A percentile compares a stretch with the other conserved stretches of the same genome.
phyloP scores from a whole-genome alignment of 2,329 filamentous ascomycete species.

The Colletotrichum zoysiae region DNA sequence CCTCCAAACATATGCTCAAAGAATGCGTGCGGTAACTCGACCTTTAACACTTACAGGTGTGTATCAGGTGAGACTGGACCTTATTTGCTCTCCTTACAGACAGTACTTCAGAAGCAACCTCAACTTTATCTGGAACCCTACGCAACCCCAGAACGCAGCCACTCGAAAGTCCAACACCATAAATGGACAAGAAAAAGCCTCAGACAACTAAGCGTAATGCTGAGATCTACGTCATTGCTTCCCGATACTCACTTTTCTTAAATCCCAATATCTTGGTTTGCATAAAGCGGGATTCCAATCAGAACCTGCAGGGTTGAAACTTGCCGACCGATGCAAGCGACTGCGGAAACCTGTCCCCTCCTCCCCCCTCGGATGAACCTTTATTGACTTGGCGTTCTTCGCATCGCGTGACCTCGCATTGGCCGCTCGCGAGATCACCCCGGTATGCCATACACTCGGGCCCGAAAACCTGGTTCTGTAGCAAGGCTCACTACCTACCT shows the following conservation, averaged over 20 bases:
- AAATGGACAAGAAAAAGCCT: background rate
- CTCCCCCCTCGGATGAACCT: too few relatives aligned
- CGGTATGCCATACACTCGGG: background rate
- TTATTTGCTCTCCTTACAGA: background rate
- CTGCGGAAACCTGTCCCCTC: background rate
- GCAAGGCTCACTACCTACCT: background rate
- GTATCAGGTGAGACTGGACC: background rate
- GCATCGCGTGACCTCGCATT: background rate
- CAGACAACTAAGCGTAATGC: background rate
- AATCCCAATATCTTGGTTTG: background rate
- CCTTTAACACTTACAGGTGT: background rate
- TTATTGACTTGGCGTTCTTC: background rate
- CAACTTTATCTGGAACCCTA: background rate
- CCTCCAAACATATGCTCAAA: too few relatives aligned
- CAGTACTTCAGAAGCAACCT: background rate
- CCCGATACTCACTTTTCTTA: background rate
- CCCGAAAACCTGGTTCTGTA: constrained; percentile 1
- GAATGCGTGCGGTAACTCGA: background rate
- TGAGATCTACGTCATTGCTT: background rate
- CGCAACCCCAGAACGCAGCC: background rate
- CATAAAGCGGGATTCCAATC: background rate
- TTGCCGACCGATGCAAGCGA: background rate
- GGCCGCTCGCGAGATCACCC: background rate
- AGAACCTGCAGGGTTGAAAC: background rate
- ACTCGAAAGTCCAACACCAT: background rate